A percentile compares a stretch with the other conserved stretches of the same genome.
Evolutionary conservation across 1,139 yeast species (phyloP).

Genomic region (Dujonia santamariae): DNA sequence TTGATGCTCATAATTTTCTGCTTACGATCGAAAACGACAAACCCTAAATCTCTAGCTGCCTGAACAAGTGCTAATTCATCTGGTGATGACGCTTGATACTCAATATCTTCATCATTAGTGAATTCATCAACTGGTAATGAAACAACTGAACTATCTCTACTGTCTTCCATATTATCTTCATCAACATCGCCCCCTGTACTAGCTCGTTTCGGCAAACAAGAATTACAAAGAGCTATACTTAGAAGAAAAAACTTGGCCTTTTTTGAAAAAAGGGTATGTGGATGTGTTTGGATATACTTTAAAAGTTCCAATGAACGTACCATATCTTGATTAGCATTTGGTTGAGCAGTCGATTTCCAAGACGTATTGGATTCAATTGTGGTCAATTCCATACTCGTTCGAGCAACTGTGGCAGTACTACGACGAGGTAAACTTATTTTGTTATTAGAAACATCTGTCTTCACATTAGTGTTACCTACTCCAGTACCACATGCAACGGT

Average conservation of each 20-base stretch:
- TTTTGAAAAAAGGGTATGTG: constrained; percentile 66
- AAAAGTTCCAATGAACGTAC: constrained; percentile 53
- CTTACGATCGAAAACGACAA: constrained; percentile 67
- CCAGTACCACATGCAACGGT: neutral
- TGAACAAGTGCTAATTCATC: constrained; percentile 91
- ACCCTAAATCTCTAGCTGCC: constrained; percentile 95
- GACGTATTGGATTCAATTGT: constrained; percentile 20
- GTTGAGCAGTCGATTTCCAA: constrained; percentile 41
- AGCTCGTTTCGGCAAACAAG: constrained; percentile 70
- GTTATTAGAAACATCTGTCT: constrained; percentile 1
- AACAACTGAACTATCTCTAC: constrained; percentile 10
- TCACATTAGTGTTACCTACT: neutral
- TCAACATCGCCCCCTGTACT: constrained; percentile 14
- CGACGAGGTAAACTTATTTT: neutral
- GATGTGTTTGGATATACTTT: constrained; percentile 66
- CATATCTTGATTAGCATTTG: constrained; percentile 26
- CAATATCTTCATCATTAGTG: constrained; percentile 47
- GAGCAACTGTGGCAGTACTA: constrained; percentile 27
- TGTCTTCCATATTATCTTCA: constrained; percentile 10
- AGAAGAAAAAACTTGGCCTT: constrained; percentile 77
- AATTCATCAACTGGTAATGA: constrained; percentile 14
- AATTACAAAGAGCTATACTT: constrained; percentile 82
- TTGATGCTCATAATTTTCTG: constrained; percentile 60
- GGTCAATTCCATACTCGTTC: constrained; percentile 27
- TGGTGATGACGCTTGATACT: constrained; percentile 92